A percentile compares a stretch with the other conserved stretches of the same genome.
phyloP scores from a whole-genome alignment of 106 monocot species.

The Allium fistulosum region DNA sequence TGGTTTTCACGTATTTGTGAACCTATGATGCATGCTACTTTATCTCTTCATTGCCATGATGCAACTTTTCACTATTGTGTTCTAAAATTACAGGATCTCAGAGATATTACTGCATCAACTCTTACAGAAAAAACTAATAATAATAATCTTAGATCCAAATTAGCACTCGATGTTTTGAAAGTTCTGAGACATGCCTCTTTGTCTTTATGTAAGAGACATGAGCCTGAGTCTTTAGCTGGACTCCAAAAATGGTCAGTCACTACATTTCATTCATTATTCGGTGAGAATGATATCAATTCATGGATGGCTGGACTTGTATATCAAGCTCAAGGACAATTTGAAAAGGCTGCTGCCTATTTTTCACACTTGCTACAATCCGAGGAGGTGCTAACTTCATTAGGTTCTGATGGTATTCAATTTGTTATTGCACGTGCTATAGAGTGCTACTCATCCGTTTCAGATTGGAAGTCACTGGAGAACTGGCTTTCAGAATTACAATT shows the following conservation, averaged over 20 bases:
- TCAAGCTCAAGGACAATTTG: conserved; percentile 85
- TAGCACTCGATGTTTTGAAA: conserved; percentile 63
- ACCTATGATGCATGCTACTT: conserved; percentile 95
- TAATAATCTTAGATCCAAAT: conserved; percentile 26
- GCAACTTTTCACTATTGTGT: conserved; percentile 67
- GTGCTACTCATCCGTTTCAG: conserved; percentile 72
- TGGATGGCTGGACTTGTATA: conserved; percentile 95
- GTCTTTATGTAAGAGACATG: conserved; percentile 69
- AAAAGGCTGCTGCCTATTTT: conserved; percentile 98
- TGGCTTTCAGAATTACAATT: conserved; percentile 84
- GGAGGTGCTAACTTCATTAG: conserved; percentile 55
- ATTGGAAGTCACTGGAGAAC: conserved; percentile 90
- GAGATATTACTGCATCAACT: conserved; percentile 29
- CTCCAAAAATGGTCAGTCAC: conserved; percentile 70
- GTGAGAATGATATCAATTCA: conserved; percentile 40
- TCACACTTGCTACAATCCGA: conserved; percentile 89
- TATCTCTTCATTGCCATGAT: conserved; percentile 70
- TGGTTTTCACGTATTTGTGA: conserved; percentile 99
- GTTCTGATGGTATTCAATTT: conserved; percentile 93
- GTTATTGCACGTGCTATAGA: conserved; percentile 79
- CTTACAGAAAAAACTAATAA: conserved; percentile 58
- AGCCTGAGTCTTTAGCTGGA: conserved; percentile 76
- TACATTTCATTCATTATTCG: conserved; percentile 51
- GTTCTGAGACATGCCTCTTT: conserved; percentile 65
- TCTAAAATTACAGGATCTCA: conserved; percentile 63